Evolutionary conservation across 129 eudicot species (phyloP).

Genomic region (Centella asiatica): DNA sequence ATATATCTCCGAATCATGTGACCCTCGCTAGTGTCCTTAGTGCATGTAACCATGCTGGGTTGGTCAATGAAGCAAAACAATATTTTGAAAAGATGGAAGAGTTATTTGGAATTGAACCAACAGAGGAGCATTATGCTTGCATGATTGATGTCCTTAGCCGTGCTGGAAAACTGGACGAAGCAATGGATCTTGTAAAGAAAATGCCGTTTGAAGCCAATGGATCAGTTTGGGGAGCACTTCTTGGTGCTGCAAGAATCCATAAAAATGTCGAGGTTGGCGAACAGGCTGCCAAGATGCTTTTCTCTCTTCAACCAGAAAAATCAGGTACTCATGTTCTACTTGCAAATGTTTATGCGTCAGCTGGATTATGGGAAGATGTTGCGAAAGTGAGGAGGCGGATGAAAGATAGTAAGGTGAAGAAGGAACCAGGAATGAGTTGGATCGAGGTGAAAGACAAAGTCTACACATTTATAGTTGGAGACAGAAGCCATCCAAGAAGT

Average conservation of each 20-base stretch:
- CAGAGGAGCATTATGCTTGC: slow-evolving; percentile 85
- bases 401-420: slow-evolving; percentile 69
- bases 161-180: slow-evolving; percentile 61
- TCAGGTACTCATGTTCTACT: slow-evolving; percentile 76
- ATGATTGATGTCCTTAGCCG: slow-evolving; percentile 86
- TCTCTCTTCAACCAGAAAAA: slow-evolving; percentile 66
- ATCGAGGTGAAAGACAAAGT: slow-evolving; percentile 66
- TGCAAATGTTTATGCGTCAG: slow-evolving; percentile 81
- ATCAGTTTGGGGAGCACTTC: slow-evolving; percentile 85
- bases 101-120: slow-evolving; percentile 44
- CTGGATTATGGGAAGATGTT: slow-evolving; percentile 75
- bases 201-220: slow-evolving; percentile 88
- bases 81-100: slow-evolving; percentile 59
- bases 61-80: slow-evolving; percentile 50
- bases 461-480: slow-evolving; percentile 73
- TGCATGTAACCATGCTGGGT: slow-evolving; percentile 86
- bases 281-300: slow-evolving; percentile 57
- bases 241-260: slow-evolving; percentile 83
- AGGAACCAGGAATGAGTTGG: slow-evolving; percentile 96
- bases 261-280: slow-evolving; percentile 69
- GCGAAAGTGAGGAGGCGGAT: slow-evolving; percentile 49
- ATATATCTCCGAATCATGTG: slow-evolving; percentile 59
- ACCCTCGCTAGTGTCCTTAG: slow-evolving; percentile 72
- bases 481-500: slow-evolving; percentile 54
- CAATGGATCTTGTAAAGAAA: slow-evolving; percentile 47